A percentile compares a stretch with the other conserved stretches of the same genome.
Evolutionary conservation across 1,284 basidiomycete genomes (phyloP).

Genomic region (Inonotus obliquus): DNA sequence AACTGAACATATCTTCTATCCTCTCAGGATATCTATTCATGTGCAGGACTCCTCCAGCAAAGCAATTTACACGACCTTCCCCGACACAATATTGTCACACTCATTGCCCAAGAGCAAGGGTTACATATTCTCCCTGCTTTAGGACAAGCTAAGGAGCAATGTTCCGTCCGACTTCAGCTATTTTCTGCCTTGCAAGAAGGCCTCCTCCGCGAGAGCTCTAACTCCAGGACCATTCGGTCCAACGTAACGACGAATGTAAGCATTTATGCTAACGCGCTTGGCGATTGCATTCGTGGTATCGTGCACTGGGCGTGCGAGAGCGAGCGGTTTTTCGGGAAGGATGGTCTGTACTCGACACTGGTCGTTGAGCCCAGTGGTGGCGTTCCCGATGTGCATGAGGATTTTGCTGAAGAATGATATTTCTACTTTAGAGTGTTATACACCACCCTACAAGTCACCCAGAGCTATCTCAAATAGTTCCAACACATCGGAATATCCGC

Average conservation of each 20-base stretch:
- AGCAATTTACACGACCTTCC: neutral
- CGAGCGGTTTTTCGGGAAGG: slow-evolving; percentile 9
- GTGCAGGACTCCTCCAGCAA: slow-evolving; percentile 1
- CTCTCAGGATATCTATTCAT: slow-evolving; percentile 11
- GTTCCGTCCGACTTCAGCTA: neutral
- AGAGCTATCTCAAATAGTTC: no score
- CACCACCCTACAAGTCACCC: neutral
- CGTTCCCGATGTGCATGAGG: neutral
- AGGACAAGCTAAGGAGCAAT: neutral
- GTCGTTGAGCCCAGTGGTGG: neutral
- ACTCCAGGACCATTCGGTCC: neutral
- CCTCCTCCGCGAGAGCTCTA: neutral
- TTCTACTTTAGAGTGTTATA: neutral
- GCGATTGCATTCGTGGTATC: slow-evolving; percentile 9
- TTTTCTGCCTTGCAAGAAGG: neutral
- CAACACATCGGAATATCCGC: neutral
- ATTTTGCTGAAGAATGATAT: neutral
- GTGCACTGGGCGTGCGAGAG: slow-evolving; percentile 13
- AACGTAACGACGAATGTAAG: neutral
- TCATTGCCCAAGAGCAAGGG: neutral
- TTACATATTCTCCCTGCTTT: neutral
- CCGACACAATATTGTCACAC: neutral
- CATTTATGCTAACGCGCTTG: slow-evolving; percentile 6
- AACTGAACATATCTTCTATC: neutral
- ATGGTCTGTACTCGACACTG: slow-evolving; percentile 3